Percentiles rank a stretch among this genome's conserved stretches.
phyloP scores from a whole-genome alignment of 108 stramenopile species.

The Nitzschia palea region DNA sequence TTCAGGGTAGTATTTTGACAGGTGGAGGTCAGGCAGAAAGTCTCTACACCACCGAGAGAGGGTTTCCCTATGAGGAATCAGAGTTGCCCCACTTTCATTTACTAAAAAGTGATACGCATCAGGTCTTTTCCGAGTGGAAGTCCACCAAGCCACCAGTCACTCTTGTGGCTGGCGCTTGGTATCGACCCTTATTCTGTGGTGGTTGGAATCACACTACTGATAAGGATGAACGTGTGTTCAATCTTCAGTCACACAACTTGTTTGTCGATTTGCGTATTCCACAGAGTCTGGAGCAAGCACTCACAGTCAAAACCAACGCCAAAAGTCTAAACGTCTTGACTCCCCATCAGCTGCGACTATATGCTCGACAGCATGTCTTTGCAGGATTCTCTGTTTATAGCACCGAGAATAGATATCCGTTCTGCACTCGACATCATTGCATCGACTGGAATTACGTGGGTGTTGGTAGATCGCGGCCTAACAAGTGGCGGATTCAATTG shows the following conservation, averaged over 20 bases:
- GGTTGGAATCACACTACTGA: conserved; percentile 86
- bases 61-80: conserved; percentile 60
- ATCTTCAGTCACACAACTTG: conserved; percentile 81
- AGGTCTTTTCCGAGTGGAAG: conserved; percentile 27
- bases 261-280: conserved; percentile 91
- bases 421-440: conserved; percentile 84
- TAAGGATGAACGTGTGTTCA: conserved; percentile 69
- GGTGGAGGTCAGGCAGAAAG: conserved; percentile 56
- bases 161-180: conserved; percentile 78
- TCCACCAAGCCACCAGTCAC: conserved; percentile 4
- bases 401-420: conserved; percentile 20
- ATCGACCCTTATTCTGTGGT: conserved; percentile 75
- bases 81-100: conserved; percentile 88
- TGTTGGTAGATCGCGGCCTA: conserved; percentile 69
- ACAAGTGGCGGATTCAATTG: conserved; percentile 87
- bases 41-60: conserved; percentile 60
- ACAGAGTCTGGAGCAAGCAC: conserved; percentile 33
- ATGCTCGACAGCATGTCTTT: conserved; percentile 88
- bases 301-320: conserved; percentile 13
- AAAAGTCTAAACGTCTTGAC: conserved; percentile 43
- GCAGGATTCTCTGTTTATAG: conserved; percentile 64
- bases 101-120: conserved; percentile 49
- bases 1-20: conserved; percentile 79
- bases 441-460: conserved; percentile 91
- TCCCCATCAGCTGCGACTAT: conserved; percentile 63